These are phyloP conservation scores for Pyronema omphalodes DNA, from an alignment of 495 filamentous ascomycete species.

Conservation along the genomic window DNA sequence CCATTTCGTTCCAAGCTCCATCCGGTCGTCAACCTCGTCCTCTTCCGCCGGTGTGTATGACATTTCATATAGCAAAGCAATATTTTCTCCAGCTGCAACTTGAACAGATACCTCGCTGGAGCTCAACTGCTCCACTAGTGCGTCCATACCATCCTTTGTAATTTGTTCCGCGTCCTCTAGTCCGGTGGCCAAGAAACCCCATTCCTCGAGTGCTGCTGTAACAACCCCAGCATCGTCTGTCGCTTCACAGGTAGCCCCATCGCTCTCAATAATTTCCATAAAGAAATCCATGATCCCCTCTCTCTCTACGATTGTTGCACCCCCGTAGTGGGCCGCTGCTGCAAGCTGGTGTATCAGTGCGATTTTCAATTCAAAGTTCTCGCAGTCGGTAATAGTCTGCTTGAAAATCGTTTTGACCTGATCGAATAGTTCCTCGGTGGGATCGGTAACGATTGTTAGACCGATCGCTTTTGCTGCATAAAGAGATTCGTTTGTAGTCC, in stretches of 20 bases:
- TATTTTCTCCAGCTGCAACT: conserved; percentile 72
- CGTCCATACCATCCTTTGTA: conserved; percentile 59
- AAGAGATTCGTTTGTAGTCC: conserved; percentile 52
- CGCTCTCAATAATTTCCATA: conserved; percentile 69
- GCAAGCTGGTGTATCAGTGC: conserved; percentile 59
- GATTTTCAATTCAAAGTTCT: conserved; percentile 45
- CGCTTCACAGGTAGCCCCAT: conserved; percentile 59
- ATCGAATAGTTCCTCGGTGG: conserved; percentile 52
- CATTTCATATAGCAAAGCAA: conserved; percentile 78
- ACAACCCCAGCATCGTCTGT: conserved; percentile 60
- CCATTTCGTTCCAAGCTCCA: conserved; percentile 26
- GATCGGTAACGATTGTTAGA: conserved; percentile 54
- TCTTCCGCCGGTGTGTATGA: conserved; percentile 45
- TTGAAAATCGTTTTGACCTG: conserved; percentile 46
- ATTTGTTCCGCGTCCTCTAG: conserved; percentile 62
- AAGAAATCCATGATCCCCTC: conserved; percentile 66
- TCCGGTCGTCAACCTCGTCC: conserved; percentile 33
- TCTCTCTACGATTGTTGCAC: conserved; percentile 49
- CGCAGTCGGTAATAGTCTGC: conserved; percentile 48
- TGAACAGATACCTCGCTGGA: conserved; percentile 60
- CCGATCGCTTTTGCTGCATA: conserved; percentile 58
- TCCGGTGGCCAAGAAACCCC: conserved; percentile 71
- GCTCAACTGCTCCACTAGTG: conserved; percentile 77
- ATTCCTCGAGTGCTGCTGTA: conserved; percentile 64
- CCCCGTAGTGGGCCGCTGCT: conserved; percentile 57